These are phyloP conservation scores for Thraustochytrium aureum DNA, from an alignment of 352 stramenopile species.

Conservation along the genomic window DNA sequence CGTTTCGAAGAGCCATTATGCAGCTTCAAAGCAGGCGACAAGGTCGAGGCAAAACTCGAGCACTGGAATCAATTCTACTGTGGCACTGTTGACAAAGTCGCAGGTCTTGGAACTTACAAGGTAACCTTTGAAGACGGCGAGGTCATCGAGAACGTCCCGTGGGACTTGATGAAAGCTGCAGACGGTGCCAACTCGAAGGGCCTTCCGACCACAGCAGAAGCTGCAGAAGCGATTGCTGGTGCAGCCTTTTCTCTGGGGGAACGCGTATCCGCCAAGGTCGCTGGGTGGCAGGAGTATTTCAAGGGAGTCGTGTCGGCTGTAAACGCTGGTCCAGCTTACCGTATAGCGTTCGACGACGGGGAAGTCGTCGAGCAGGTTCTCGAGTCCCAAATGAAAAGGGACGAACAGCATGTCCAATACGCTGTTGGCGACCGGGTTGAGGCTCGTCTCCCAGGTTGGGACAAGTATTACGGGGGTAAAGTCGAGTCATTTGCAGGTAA, in stretches of 20 bases:
- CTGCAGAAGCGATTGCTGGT: no score
- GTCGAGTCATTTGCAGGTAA: not conserved
- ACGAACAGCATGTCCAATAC: conserved; percentile 7
- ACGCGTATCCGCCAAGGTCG: not conserved
- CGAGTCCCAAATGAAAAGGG: not conserved
- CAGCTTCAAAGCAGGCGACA: conserved; percentile 6
- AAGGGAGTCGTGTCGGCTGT: not conserved
- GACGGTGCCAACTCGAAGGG: no score
- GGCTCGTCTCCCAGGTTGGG: conserved; percentile 32
- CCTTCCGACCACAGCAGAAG: no score
- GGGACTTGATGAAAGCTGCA: conserved; percentile 1
- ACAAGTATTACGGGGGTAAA: conserved; percentile 31
- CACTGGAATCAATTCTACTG: conserved; percentile 15
- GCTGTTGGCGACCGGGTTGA: conserved; percentile 9
- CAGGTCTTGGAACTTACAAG: conserved; percentile 17
- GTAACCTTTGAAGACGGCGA: conserved; percentile 50
- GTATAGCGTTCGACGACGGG: conserved; percentile 35
- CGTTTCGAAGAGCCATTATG: not conserved
- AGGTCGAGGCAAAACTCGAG: conserved; percentile 11
- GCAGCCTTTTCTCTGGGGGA: conserved; percentile 15
- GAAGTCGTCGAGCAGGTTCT: conserved; percentile 20
- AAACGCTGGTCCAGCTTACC: conserved; percentile 1
- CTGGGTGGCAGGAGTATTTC: conserved; percentile 22
- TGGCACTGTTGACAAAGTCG: conserved; percentile 5
- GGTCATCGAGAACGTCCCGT: not conserved